Evolutionary conservation across 192 early-diverging fungal genomes (phyloP), one percentile per base, ranked within the genome.

Genomic region (Entomortierella chlamydospora): DNA sequence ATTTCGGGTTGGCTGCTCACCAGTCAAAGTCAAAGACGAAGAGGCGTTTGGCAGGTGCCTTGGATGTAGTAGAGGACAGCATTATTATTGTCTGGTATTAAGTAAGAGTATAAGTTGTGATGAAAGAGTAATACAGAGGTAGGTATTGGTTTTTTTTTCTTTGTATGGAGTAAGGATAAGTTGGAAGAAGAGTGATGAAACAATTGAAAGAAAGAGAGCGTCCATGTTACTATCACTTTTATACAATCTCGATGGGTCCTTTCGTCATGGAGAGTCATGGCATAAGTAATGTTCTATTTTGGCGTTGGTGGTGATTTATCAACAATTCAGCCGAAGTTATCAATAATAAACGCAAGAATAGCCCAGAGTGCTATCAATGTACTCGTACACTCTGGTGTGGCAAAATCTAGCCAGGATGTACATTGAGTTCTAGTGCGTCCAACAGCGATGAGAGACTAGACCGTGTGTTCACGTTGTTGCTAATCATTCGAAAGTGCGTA

Each of bases 11-110:
- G 34, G 4, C 37, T 64, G 0, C 39, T 49, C 84, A 90, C 89
- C 90, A 91, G 81, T 91, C 90, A 81, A 91, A 91, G 59, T 91
- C 90, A 83, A 91, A 91, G 15, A 88, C 87, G 31, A 86, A 81
- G 47, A 91, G 60, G 55, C 70, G 83, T 50, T 81, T 72, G 8
- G 77, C 47, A 29, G 33, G 41, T 37, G 58, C 58, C 18, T 26
- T 43, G 22, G 58, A 6, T 3, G 4, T 18, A 43, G 8, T 50
- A 49, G 45, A 28, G 18, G 62, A 79, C 66, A n/a, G 26, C 49
- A 4, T 4, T 47, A 57, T 13, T 49, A 23, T 37, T 37, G 4
- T 37, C 10, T 52, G 30, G 5, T 52, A 33, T 11, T 41, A 33
- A 58, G 25, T 42, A n/a, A n/a, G n/a, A n/a, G n/a, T n/a, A n/a